Conservation (phyloP, 768 basidiomycete genomes). For the Mrakia blollopis region DNA sequence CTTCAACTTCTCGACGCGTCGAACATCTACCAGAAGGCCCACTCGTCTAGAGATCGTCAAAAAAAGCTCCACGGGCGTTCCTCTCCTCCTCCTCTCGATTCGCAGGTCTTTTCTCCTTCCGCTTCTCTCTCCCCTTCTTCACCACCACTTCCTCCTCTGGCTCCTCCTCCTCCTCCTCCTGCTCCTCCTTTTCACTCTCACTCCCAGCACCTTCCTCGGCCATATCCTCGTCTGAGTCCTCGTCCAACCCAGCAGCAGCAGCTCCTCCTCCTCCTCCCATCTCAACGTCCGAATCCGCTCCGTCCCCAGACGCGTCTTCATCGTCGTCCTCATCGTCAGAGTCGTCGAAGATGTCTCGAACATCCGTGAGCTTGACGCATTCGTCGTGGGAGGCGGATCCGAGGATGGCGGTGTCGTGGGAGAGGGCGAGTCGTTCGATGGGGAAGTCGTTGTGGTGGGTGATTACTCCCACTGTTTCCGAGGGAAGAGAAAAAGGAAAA, state of each 20-base stretch:
- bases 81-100: constrained; percentile 41
- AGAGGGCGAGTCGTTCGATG: constrained; percentile 59
- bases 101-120: constrained; percentile 54
- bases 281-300: constrained; percentile 24
- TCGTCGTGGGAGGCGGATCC: constrained; percentile 91
- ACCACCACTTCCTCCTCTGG: constrained; percentile 29
- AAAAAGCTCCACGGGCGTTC: constrained; percentile 37
- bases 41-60: constrained; percentile 22
- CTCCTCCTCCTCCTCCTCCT: constrained; percentile 31
- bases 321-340: constrained; percentile 49
- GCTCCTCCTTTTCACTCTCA: constrained; percentile 27
- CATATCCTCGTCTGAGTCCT: constrained; percentile 39
- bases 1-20: background rate
- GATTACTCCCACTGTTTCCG: constrained; percentile 66
- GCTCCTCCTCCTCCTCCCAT: constrained; percentile 31
- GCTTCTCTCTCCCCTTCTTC: constrained; percentile 52
- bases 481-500: background rate
- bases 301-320: constrained; percentile 41
- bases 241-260: constrained; percentile 14
- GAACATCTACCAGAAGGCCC: background rate
- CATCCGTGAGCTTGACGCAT: constrained; percentile 72
- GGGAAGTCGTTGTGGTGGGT: constrained; percentile 90
- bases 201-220: constrained; percentile 38
- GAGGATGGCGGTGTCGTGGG: constrained; percentile 49
- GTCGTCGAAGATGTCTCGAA: constrained; percentile 67